Percentiles rank a stretch among this genome's conserved stretches.
Conservation (phyloP, 2,329 filamentous ascomycete genomes). For the Phoma sp. region DNA sequence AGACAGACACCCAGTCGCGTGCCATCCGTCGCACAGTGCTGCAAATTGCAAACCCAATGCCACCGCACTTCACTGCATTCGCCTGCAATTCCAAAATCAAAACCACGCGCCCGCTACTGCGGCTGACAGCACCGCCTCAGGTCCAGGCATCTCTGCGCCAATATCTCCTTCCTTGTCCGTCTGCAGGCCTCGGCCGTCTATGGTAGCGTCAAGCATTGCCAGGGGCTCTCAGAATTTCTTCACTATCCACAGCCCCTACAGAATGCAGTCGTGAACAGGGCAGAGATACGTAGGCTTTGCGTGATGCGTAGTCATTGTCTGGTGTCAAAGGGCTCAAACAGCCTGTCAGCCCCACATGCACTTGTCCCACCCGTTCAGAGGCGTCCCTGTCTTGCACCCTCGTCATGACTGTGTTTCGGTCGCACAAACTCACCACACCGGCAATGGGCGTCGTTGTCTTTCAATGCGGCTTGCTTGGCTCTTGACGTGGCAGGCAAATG, state of each 20-base stretch:
- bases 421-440: neutral
- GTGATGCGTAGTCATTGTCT: neutral
- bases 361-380: conserved; percentile 16
- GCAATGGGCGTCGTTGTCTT: too few species aligned
- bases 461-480: too few species aligned
- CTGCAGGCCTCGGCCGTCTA: neutral
- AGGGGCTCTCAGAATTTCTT: too few species aligned
- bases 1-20: conserved; percentile 25
- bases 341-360: conserved; percentile 9
- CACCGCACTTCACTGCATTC: neutral
- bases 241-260: too few species aligned
- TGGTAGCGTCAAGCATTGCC: too few species aligned
- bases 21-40: conserved; percentile 22
- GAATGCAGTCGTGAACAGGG: too few species aligned
- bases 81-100: conserved; percentile 2
- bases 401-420: conserved; percentile 6
- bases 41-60: conserved; percentile 4
- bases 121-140: conserved; percentile 14
- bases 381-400: conserved; percentile 7
- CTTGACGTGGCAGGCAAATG: neutral
- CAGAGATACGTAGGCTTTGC: too few species aligned
- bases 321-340: conserved; percentile 3
- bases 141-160: conserved; percentile 1
- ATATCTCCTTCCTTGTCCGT: neutral
- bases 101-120: conserved; percentile 9